Percentiles rank a stretch among this genome's conserved stretches.
Conservation (phyloP, 2,329 filamentous ascomycete genomes). For the Claviceps cyperi region DNA sequence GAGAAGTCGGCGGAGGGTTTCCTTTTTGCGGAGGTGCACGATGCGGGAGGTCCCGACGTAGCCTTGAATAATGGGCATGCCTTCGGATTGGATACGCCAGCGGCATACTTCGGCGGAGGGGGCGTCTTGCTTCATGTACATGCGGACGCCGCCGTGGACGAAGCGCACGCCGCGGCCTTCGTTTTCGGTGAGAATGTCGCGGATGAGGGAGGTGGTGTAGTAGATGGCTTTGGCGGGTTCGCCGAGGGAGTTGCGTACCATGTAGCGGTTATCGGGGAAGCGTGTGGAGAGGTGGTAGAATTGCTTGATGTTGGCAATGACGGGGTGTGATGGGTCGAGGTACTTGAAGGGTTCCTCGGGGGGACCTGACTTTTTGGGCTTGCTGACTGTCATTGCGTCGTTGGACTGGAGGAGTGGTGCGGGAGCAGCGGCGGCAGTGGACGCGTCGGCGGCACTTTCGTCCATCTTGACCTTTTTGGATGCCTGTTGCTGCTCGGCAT, state of each 20-base stretch:
- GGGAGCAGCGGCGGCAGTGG: constrained; percentile 9
- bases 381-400: constrained; percentile 12
- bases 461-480: constrained; percentile 36
- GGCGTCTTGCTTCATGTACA: constrained; percentile 97
- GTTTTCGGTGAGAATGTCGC: constrained; percentile 74
- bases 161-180: constrained; percentile 88
- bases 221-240: constrained; percentile 90
- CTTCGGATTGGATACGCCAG: constrained; percentile 93
- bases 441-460: constrained; percentile 5
- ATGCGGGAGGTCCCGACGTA: constrained; percentile 73
- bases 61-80: constrained; percentile 76
- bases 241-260: constrained; percentile 86
- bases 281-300: constrained; percentile 77
- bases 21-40: constrained; percentile 59
- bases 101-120: constrained; percentile 75
- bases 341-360: constrained; percentile 94
- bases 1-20: constrained; percentile 68
- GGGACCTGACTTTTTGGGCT: constrained; percentile 33
- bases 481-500: constrained; percentile 22
- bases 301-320: constrained; percentile 60
- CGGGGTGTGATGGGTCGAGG: constrained; percentile 56
- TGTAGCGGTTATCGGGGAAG: constrained; percentile 83
- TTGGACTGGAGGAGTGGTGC: constrained; percentile 5
- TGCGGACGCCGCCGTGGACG: constrained; percentile 91
- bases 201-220: constrained; percentile 75